Evolutionary conservation across 2,329 filamentous ascomycete genomes (phyloP).

Genomic region (Elsinoe necatrix): DNA sequence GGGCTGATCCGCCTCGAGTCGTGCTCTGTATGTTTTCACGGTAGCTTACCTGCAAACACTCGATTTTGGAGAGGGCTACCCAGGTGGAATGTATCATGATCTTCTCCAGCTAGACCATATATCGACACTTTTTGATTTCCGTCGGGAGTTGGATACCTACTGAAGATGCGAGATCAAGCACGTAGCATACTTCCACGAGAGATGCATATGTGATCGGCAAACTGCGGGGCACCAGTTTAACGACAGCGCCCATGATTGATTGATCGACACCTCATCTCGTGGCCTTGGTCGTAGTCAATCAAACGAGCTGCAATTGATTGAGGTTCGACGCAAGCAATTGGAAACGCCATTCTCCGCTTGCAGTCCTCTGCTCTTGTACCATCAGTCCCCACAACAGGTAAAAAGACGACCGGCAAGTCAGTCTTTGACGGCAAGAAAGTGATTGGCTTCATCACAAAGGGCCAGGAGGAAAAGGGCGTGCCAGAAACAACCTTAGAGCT

Average conservation of each 20-base stretch:
- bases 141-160: too few species aligned
- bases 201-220: slow-evolving; percentile 3
- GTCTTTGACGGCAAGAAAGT: slow-evolving; percentile 31
- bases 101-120: too few species aligned
- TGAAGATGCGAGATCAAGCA: not conserved
- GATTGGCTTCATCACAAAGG: slow-evolving; percentile 34
- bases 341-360: slow-evolving; percentile 37
- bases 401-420: slow-evolving; percentile 27
- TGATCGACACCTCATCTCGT: not conserved
- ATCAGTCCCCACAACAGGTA: slow-evolving; percentile 33
- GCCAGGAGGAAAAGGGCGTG: slow-evolving; percentile 30
- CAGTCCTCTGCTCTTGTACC: too few species aligned
- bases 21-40: not conserved
- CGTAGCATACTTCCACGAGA: not conserved
- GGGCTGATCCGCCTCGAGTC: not conserved
- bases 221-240: slow-evolving; percentile 5
- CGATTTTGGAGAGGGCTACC: too few species aligned
- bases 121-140: too few species aligned
- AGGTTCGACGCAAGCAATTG: slow-evolving; percentile 27
- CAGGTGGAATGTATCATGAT: too few species aligned
- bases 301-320: not conserved
- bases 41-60: too few species aligned
- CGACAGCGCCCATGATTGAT: not conserved
- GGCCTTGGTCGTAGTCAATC: not conserved
- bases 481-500: slow-evolving; percentile 29